Evolutionary conservation across 2,329 filamentous ascomycete species (phyloP), one percentile per base, ranked within the genome.

Genomic region (Cryphonectria carpinicola): DNA sequence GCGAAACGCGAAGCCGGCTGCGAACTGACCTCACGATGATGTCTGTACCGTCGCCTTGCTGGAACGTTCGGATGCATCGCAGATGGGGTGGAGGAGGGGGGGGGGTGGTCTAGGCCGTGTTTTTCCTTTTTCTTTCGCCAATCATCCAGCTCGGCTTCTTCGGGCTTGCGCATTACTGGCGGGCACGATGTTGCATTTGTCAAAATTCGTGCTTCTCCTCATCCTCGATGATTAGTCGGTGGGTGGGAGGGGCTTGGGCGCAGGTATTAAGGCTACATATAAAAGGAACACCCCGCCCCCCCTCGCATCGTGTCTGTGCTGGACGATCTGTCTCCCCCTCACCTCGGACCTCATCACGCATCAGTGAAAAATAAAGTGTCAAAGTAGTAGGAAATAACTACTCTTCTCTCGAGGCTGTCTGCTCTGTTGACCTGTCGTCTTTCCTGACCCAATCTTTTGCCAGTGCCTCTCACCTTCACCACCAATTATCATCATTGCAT

Each of bases 41-140:
- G 58, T 65, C 58, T 46, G 56, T 39, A 11, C 43, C 52, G 46
- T 66, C 39, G 64, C 32, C 49, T 28, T 41, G 32, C 63, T 71
- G 64, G 70, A 70, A 71, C 56, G 43, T 67, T 71, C 64, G 64
- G 70, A 62, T 65, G 63, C 39, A 65, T 62, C 62, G 37, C 41
- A 17, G 37, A 52, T 35, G 10, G 35, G n/a, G 41, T 4, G 17
- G 14, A 3, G 5, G 43, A 17, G 5, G 19, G 19, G 43, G 43
- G 11, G 37, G 37, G 37, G 37, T 28, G 2, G 43, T 22, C 43
- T 22, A 22, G 19, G 5, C 43, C 17, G 32, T 22, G 1, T 10
- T n/a, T 35, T 22, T 56, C 39, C 8, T 46, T 43, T 43, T 56
- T 49, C 28, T 46, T 39, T 49, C 25, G 25, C 39, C 28, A 17